phyloP scores from a whole-genome alignment of 768 basidiomycete species.

The Tubosaeta sp. region DNA sequence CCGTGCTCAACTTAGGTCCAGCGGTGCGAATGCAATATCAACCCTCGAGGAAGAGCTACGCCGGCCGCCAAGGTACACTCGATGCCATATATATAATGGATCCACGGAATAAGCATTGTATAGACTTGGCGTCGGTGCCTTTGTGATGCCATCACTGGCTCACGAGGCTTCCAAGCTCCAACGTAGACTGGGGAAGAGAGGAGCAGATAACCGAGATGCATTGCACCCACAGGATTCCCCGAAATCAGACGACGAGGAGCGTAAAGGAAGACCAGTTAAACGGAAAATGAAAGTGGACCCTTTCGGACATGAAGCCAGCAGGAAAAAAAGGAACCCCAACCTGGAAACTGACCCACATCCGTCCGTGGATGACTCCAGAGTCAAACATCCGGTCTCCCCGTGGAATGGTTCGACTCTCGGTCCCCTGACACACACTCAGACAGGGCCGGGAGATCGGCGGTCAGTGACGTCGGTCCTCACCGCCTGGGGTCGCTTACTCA shows the following conservation, averaged over 20 bases:
- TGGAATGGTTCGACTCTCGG: neutral
- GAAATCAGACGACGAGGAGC: slow-evolving; percentile 48
- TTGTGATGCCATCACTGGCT: slow-evolving; percentile 39
- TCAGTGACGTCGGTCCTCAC: slow-evolving; percentile 2
- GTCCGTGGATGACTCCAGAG: neutral
- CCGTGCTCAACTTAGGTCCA: slow-evolving; percentile 35
- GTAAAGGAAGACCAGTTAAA: slow-evolving; percentile 51
- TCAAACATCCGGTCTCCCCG: neutral
- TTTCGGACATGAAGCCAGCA: slow-evolving; percentile 38
- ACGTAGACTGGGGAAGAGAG: slow-evolving; percentile 48
- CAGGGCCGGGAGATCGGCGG: neutral
- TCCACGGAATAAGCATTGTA: slow-evolving; percentile 6
- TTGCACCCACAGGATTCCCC: slow-evolving; percentile 20
- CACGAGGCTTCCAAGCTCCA: slow-evolving; percentile 62
- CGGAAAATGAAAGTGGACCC: slow-evolving; percentile 60
- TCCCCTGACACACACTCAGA: slow-evolving; percentile 8
- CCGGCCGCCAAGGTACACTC: slow-evolving; percentile 59
- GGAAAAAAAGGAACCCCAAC: slow-evolving; percentile 45
- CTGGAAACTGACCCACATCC: neutral
- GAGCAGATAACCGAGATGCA: slow-evolving; percentile 45
- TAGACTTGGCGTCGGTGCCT: slow-evolving; percentile 75
- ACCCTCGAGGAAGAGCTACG: slow-evolving; percentile 66
- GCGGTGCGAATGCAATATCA: slow-evolving; percentile 35
- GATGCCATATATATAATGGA: neutral
- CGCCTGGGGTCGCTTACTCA: slow-evolving; percentile 5